These are phyloP conservation scores for Primulina tabacum DNA, from an alignment of 257 asterid genomes.

Conservation along the genomic window DNA sequence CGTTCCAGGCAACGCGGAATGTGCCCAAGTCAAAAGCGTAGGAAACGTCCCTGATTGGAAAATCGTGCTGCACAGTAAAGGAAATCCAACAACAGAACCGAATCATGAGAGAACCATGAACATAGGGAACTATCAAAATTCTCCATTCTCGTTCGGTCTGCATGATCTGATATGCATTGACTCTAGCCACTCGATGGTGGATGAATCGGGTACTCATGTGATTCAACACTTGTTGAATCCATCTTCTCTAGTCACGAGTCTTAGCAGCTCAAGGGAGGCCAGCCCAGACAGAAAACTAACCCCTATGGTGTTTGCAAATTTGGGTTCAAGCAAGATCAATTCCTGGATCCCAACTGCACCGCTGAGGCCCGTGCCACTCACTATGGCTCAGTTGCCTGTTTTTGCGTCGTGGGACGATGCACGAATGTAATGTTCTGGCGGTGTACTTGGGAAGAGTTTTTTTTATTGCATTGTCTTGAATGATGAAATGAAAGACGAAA, in stretches of 20 bases:
- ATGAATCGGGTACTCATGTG: conserved; percentile 20
- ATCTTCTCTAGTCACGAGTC: conserved; percentile 66
- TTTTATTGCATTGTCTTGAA: conserved; percentile 30
- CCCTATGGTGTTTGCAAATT: conserved; percentile 4
- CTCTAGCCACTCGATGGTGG: conserved; percentile 24
- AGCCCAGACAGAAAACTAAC: conserved; percentile 62
- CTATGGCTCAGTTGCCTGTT: conserved; percentile 63
- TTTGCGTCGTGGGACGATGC: conserved; percentile 71
- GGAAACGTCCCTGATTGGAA: conserved; percentile 37
- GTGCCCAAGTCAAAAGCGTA: conserved; percentile 1
- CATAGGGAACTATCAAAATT: conserved; percentile 25
- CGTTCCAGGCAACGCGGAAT: conserved; percentile 2
- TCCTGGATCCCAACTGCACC: conserved; percentile 47
- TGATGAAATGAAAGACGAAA: neutral
- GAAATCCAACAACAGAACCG: conserved; percentile 26
- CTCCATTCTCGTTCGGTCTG: conserved; percentile 33
- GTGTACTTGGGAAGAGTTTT: neutral
- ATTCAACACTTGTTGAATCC: conserved; percentile 50
- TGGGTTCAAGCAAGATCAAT: conserved; percentile 20
- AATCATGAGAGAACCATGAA: conserved; percentile 17
- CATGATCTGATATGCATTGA: conserved; percentile 47
- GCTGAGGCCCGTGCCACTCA: conserved; percentile 45
- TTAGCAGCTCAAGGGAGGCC: conserved; percentile 66
- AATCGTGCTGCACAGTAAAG: conserved; percentile 34
- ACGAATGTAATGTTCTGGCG: conserved; percentile 11